A percentile compares a stretch with the other conserved stretches of the same genome.
Evolutionary conservation across 1,284 basidiomycete genomes (phyloP).

Genomic region (Puccinia brachypodii): DNA sequence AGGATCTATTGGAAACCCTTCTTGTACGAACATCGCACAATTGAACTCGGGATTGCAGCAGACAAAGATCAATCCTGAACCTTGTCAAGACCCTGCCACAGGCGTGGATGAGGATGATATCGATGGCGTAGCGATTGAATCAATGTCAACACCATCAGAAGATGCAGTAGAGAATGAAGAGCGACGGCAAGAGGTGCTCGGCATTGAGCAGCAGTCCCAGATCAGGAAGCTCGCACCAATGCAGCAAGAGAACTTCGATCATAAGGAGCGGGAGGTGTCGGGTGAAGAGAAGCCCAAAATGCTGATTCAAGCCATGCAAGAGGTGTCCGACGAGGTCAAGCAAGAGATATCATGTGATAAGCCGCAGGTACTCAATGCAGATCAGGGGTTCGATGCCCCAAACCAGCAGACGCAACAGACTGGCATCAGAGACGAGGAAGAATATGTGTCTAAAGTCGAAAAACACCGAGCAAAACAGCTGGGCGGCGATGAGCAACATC

Average conservation of each 20-base stretch:
- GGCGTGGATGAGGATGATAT: slow-evolving; percentile 33
- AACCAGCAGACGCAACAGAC: too few species aligned
- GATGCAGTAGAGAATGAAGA: slow-evolving; percentile 28
- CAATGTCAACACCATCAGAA: slow-evolving; percentile 34
- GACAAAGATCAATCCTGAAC: not conserved
- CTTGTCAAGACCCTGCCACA: not conserved
- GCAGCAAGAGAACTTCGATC: not conserved
- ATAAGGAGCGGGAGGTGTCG: not conserved
- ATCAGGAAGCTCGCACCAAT: not conserved
- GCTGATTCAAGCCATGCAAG: not conserved
- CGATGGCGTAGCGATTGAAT: slow-evolving; percentile 46
- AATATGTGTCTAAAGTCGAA: not conserved
- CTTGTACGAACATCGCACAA: not conserved
- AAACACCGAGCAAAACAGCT: not conserved
- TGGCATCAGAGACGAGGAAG: too few species aligned
- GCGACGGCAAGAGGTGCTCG: not conserved
- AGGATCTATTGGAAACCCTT: not conserved
- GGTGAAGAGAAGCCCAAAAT: not conserved
- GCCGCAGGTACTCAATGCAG: not conserved
- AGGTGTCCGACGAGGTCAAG: not conserved
- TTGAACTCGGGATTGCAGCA: not conserved
- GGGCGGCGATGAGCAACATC: not conserved
- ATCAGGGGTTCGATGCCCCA: too few species aligned
- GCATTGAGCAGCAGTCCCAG: not conserved
- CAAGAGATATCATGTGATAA: not conserved